Evolutionary conservation across 495 filamentous ascomycete species (phyloP), one percentile per base, ranked within the genome.

Genomic region (Tirmania nivea): DNA sequence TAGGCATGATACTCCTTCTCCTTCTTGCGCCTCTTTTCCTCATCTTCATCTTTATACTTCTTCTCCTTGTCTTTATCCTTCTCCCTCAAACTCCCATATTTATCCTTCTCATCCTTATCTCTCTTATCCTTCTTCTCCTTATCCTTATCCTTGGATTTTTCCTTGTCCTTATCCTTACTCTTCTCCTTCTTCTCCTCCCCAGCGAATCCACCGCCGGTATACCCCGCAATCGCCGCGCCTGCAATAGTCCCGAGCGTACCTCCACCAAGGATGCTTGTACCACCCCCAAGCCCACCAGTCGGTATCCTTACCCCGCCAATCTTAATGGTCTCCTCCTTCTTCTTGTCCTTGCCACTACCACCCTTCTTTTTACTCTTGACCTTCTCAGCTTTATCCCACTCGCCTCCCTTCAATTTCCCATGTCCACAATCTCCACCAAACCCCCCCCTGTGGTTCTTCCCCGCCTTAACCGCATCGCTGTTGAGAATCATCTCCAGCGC

Each of bases 391-490:
- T 64, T 65, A 2, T 54, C 52, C 62, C 62, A 65, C 42, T 64
- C 62, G 1, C 62, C 52, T 3, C 49, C 49, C 11, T 57, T 51
- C 0, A 52, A 52, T 37, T 65, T 65, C 4, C 59, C 58, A 4
- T 64, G 62, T 9, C 59, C 59, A 50, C 48, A 19, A 10, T 61
- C 62, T 0, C 39, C 53, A 25, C 61, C 60, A 2, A 64, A 57
- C 17, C 59, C 59, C 14, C 66, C 66, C 12, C 71, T 62, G 53
- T 92, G 86, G 59, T 96, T 96, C 60, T 76, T 77, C 48, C 86
- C 85, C 2, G 71, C 69, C 52, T 74, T 76, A 48, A 96, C 89
- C n/a, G 84, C 83, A 19, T 86, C 78, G 3, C 86, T 81, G 34
- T 77, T 77, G 11, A 96, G 74, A 19, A 84, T 59, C 35, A 75